These are phyloP conservation scores for Solanum appendiculatum DNA, from an alignment of 257 asterid genomes.

Conservation along the genomic window DNA sequence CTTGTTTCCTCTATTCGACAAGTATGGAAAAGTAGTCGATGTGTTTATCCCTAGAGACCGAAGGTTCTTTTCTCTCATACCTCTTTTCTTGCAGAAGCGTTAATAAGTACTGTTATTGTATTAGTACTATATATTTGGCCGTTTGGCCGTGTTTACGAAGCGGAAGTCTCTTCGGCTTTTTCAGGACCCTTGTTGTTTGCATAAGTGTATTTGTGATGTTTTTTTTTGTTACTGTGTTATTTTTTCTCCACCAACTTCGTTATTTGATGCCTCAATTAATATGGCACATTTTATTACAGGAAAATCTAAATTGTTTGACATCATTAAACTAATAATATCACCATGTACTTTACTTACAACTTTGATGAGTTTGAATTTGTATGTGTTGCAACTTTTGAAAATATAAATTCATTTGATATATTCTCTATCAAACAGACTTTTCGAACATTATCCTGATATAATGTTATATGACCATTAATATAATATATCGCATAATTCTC, in stretches of 20 bases:
- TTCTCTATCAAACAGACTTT: background rate
- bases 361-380: background rate
- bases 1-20: constrained; percentile 64
- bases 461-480: background rate
- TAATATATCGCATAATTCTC: background rate
- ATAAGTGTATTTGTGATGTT: background rate
- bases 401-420: background rate
- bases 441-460: background rate
- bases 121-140: background rate
- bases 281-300: background rate
- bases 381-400: background rate
- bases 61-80: constrained; percentile 26
- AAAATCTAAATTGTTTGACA: background rate
- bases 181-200: background rate
- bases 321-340: background rate
- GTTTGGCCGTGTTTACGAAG: background rate
- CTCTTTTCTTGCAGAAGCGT: background rate
- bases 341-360: background rate
- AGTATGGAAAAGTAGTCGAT: constrained; percentile 80
- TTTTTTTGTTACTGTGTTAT: background rate
- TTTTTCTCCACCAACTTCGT: background rate
- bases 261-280: background rate
- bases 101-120: background rate
- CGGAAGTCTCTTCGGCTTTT: background rate
- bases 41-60: constrained; percentile 82